Conservation (phyloP, 768 basidiomycete species). For the Naganishia randhawae region DNA sequence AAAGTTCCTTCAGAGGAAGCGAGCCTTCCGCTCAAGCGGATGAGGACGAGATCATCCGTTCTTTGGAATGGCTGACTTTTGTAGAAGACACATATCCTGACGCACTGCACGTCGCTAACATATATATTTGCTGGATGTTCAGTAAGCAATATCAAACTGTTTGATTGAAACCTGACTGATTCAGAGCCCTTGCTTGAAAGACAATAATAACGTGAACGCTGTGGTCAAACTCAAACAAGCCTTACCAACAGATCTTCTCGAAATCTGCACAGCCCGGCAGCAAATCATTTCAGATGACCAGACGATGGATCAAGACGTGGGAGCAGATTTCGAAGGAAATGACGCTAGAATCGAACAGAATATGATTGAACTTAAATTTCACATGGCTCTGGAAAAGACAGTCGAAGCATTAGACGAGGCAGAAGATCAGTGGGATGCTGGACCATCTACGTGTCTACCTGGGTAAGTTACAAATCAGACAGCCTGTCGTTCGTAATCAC, state of each 20-base stretch:
- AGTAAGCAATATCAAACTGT: slow-evolving; percentile 56
- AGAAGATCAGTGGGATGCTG: slow-evolving; percentile 36
- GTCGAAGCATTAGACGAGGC: slow-evolving; percentile 41
- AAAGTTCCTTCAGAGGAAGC: slow-evolving; percentile 34
- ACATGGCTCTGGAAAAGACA: slow-evolving; percentile 36
- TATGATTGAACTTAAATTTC: slow-evolving; percentile 35
- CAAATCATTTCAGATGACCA: background rate
- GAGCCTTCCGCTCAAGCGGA: slow-evolving; percentile 38
- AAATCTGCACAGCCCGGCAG: slow-evolving; percentile 23
- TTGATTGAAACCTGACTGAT: background rate
- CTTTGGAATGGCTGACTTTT: slow-evolving; percentile 90
- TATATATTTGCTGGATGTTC: slow-evolving; percentile 82
- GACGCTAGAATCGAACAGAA: slow-evolving; percentile 22
- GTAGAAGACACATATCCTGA: slow-evolving; percentile 66
- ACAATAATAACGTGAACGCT: slow-evolving; percentile 67
- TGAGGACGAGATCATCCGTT: slow-evolving; percentile 62
- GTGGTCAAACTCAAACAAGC: slow-evolving; percentile 53
- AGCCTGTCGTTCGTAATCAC: background rate
- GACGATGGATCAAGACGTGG: slow-evolving; percentile 11
- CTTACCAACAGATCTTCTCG: slow-evolving; percentile 39
- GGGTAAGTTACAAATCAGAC: background rate
- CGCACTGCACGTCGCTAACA: slow-evolving; percentile 81
- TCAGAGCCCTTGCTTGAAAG: slow-evolving; percentile 50
- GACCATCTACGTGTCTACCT: slow-evolving; percentile 24
- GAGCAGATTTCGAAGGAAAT: too few species aligned